Evolutionary conservation across 768 basidiomycete genomes (phyloP).

Genomic region (Mycena galopus): DNA sequence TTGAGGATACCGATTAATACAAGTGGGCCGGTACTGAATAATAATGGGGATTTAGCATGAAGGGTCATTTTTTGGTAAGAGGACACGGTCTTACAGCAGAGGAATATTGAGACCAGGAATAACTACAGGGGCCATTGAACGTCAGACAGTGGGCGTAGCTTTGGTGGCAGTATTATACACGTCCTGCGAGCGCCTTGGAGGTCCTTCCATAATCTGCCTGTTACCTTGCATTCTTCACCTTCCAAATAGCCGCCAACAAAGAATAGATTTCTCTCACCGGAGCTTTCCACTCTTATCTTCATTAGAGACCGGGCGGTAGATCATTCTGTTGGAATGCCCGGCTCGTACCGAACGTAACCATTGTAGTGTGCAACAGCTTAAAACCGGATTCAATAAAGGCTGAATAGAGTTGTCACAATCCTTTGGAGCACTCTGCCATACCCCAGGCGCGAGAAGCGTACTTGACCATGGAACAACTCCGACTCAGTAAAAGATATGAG

Average conservation of each 20-base stretch:
- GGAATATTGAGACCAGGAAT: conserved; percentile 15
- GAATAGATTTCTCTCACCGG: conserved; percentile 8
- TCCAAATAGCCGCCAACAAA: conserved; percentile 13
- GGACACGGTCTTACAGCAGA: conserved; percentile 12
- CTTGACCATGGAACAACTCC: too few relatives aligned
- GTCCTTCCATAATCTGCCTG: conserved; percentile 1
- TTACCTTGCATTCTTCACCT: conserved; percentile 7
- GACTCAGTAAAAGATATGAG: too few relatives aligned
- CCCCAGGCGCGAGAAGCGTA: too few relatives aligned
- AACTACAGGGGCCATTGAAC: conserved; percentile 20
- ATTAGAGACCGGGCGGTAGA: neutral
- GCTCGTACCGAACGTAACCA: too few relatives aligned
- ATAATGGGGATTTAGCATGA: neutral
- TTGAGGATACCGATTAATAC: neutral
- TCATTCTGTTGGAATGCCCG: neutral
- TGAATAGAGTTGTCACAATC: too few relatives aligned
- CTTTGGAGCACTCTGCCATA: too few relatives aligned
- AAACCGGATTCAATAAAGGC: too few relatives aligned
- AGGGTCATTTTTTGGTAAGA: neutral
- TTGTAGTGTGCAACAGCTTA: too few relatives aligned
- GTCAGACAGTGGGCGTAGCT: conserved; percentile 2
- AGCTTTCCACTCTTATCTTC: neutral
- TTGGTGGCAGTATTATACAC: neutral
- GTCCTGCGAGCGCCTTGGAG: conserved; percentile 15
- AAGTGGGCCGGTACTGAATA: conserved; percentile 22